Evolutionary conservation across 192 early-diverging fungal species (phyloP), one percentile per base, ranked within the genome.

Genomic region (Spizellomyces sp.): DNA sequence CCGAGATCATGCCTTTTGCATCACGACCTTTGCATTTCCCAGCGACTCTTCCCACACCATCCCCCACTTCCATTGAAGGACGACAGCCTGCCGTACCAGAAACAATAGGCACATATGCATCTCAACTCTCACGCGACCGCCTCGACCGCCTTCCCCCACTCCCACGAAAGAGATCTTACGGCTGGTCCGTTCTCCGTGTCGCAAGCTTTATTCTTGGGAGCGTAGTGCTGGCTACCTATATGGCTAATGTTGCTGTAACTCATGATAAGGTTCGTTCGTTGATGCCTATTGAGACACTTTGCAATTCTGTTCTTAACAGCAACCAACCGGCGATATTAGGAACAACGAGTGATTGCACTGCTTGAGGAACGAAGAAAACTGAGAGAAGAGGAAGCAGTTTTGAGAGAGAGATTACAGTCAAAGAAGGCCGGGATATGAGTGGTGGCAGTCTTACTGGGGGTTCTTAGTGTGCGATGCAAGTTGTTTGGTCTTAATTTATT

Each of bases 211-310:
- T 72, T 36, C 27, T 72, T 12, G 45, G 47, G 6, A 64, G 61
- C 48, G 70, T 72, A 12, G 62, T 72, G 10, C 15, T 72, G 36
- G 70, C 70, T 22, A 72, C 70, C 6, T 72, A 72, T 54, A 64
- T 72, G 61, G 70, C 70, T 15, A 72, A 72, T 45, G 70, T 72
- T 14, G 70, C 70, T 41, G 70, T 72, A 21, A 72, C 70, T 15
- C 62, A 64, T 42, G 70, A 72, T 36, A 72, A 72, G 62, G 70
- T 72, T 27, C 8, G n/a, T 56, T 67, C 45, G 12, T 55, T n/a
- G 15, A 36, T 36, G 27, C 27, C 27, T 36, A 2, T 36, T 3
- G 3, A 3, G 27, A 36, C 2, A 19, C 2, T 3, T 54, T 19
- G 17, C 17, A 19, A 54, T n/a, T n/a, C 2, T 54, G 17, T 2